phyloP scores from a whole-genome alignment of 164 flowering plant genomes.

The Vitis labrusca region DNA sequence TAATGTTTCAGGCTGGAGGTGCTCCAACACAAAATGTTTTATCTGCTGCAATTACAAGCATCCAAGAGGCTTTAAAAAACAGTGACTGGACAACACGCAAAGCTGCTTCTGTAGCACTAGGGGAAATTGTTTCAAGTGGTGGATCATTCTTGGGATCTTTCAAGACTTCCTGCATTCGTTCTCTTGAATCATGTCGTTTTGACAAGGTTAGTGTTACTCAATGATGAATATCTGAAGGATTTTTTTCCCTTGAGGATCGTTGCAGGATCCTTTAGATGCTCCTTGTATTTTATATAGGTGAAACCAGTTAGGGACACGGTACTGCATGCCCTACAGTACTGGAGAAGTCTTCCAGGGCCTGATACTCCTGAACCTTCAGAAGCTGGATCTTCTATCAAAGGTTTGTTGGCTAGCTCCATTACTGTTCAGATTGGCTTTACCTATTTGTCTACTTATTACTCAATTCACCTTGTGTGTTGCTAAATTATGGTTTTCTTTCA shows the following conservation, averaged over 20 bases:
- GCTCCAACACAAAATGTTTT: constrained; percentile 56
- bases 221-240: constrained; percentile 2
- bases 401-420: constrained; percentile 25
- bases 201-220: constrained; percentile 65
- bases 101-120: constrained; percentile 79
- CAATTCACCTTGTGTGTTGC: neutral
- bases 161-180: constrained; percentile 58
- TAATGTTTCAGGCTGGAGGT: constrained; percentile 74
- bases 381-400: constrained; percentile 78
- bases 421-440: neutral
- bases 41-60: constrained; percentile 58
- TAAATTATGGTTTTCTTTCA: neutral
- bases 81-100: constrained; percentile 91
- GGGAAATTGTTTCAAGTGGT: constrained; percentile 59
- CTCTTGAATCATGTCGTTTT: constrained; percentile 88
- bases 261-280: constrained; percentile 12
- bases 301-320: constrained; percentile 92
- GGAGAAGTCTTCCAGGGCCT: constrained; percentile 63
- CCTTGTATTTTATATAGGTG: constrained; percentile 49
- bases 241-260: constrained; percentile 5
- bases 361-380: constrained; percentile 71
- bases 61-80: constrained; percentile 80
- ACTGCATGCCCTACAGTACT: constrained; percentile 59
- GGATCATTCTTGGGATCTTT: constrained; percentile 43
- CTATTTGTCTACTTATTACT: neutral